These are phyloP conservation scores for Hygrophorus pudorinus DNA, from an alignment of 768 basidiomycete genomes.

Conservation along the genomic window DNA sequence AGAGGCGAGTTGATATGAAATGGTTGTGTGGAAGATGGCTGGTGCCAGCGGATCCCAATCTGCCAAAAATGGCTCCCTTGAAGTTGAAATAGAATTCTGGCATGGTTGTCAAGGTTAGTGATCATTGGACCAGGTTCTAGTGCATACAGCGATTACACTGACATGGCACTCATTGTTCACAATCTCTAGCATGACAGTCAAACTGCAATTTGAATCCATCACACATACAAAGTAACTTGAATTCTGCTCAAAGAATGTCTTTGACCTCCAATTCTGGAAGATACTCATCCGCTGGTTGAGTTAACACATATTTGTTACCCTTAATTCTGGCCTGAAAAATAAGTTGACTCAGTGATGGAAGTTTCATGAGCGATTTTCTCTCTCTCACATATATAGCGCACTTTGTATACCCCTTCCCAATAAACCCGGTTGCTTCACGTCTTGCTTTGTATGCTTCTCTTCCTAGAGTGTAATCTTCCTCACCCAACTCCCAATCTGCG, in stretches of 20 bases:
- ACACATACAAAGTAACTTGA: too few relatives aligned
- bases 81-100: slow-evolving; percentile 8
- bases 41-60: slow-evolving; percentile 5
- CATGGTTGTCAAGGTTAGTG: background rate
- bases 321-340: slow-evolving; percentile 5
- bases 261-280: too few relatives aligned
- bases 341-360: background rate
- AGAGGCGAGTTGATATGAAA: slow-evolving; percentile 13
- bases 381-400: slow-evolving; percentile 11
- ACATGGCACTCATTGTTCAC: slow-evolving; percentile 12
- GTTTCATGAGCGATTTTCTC: background rate
- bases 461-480: too few relatives aligned
- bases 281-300: too few relatives aligned
- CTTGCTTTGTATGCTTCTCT: background rate
- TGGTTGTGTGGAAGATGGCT: slow-evolving; percentile 3
- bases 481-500: slow-evolving; percentile 1
- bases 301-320: too few relatives aligned
- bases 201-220: too few relatives aligned
- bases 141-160: background rate
- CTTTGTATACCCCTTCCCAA: slow-evolving; percentile 11
- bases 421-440: slow-evolving; percentile 4
- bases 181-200: too few relatives aligned
- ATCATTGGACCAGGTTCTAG: background rate
- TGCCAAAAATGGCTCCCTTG: slow-evolving; percentile 7
- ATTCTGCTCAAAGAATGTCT: too few relatives aligned